Conservation (phyloP, 305 asterid species). For the Solanum chacoense region DNA sequence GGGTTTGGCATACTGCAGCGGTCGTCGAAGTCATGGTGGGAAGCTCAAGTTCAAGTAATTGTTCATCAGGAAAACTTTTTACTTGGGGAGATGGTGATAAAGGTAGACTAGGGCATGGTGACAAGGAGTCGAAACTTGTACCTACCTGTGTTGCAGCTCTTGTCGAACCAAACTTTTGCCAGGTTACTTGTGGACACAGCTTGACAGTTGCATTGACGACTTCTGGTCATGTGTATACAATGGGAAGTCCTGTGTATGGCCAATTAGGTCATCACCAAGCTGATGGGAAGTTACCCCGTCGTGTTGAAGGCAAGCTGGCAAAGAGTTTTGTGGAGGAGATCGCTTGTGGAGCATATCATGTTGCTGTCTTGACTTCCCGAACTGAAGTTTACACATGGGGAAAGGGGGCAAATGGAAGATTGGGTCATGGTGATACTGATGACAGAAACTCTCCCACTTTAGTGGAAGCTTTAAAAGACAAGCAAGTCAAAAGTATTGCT, state of each 20-base stretch:
- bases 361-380: constrained; percentile 20
- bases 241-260: constrained; percentile 25
- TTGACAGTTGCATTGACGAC: constrained; percentile 22
- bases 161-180: constrained; percentile 19
- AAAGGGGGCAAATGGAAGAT: constrained; percentile 31
- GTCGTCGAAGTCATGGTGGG: constrained; percentile 25
- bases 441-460: constrained; percentile 50
- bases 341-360: constrained; percentile 23
- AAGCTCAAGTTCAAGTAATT: constrained; percentile 22
- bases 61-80: constrained; percentile 22
- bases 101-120: constrained; percentile 23
- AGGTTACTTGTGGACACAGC: constrained; percentile 26
- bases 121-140: constrained; percentile 17
- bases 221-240: constrained; percentile 18
- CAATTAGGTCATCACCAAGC: constrained; percentile 21
- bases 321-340: constrained; percentile 19
- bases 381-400: constrained; percentile 28
- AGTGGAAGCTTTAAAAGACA: constrained; percentile 57
- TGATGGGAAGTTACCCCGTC: constrained; percentile 18
- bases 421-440: constrained; percentile 62
- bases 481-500: constrained; percentile 61
- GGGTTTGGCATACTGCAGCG: constrained; percentile 28
- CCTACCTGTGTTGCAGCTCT: constrained; percentile 22
- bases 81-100: constrained; percentile 30
- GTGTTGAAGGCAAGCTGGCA: constrained; percentile 19